Evolutionary conservation across 73 alveolate species (phyloP).

Genomic region (Uronychia binucleata): DNA sequence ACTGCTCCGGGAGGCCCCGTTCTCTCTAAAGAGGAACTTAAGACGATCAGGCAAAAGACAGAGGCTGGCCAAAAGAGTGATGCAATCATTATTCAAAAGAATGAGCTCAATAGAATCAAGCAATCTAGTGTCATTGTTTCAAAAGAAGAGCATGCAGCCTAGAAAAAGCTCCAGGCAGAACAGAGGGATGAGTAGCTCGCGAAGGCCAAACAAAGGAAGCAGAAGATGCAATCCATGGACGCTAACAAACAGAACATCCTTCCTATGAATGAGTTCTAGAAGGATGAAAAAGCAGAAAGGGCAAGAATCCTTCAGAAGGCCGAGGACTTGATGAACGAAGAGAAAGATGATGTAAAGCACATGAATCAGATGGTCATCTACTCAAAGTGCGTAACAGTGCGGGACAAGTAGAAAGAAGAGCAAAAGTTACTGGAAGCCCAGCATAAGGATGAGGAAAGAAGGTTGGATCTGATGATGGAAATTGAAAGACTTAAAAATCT

Average conservation of each 20-base stretch:
- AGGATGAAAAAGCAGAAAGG: background rate
- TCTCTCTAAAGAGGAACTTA: slow-evolving; percentile 34
- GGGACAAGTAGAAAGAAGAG: slow-evolving; percentile 74
- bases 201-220: slow-evolving; percentile 2
- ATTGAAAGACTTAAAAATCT: slow-evolving; percentile 75
- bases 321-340: slow-evolving; percentile 37
- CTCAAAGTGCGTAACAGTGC: slow-evolving; percentile 74
- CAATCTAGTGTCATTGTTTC: slow-evolving; percentile 13
- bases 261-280: slow-evolving; percentile 16
- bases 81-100: slow-evolving; percentile 25
- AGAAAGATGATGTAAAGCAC: slow-evolving; percentile 72
- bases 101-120: slow-evolving; percentile 42
- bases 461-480: slow-evolving; percentile 82
- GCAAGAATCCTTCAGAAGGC: background rate
- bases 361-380: slow-evolving; percentile 77
- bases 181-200: slow-evolving; percentile 24
- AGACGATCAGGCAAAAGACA: slow-evolving; percentile 14
- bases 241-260: background rate
- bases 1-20: slow-evolving; percentile 10
- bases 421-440: slow-evolving; percentile 67
- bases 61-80: slow-evolving; percentile 15
- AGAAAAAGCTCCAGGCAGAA: slow-evolving; percentile 20
- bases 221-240: slow-evolving; percentile 8
- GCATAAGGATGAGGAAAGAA: slow-evolving; percentile 72
- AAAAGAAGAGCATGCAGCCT: slow-evolving; percentile 10